phyloP scores from a whole-genome alignment of 139 green algal species.

The Protoeuglena noctilucae region DNA sequence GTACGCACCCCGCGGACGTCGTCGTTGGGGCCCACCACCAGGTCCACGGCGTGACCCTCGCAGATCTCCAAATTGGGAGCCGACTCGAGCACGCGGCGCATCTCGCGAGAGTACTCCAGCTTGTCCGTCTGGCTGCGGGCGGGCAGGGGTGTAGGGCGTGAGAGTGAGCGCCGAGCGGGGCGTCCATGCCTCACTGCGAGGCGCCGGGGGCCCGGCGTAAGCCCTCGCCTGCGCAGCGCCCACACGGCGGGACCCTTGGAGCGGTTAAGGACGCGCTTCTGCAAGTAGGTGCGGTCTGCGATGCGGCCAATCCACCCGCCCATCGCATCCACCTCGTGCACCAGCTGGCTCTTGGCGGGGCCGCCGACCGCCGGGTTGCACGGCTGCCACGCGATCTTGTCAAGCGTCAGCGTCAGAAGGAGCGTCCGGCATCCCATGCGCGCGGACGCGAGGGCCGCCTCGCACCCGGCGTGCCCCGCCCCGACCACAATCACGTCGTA shows the following conservation, averaged over 20 bases:
- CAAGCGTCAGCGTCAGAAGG: constrained; percentile 85
- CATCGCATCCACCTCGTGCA: constrained; percentile 91
- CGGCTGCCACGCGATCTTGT: constrained; percentile 89
- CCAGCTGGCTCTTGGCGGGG: constrained; percentile 85
- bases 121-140: neutral
- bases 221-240: constrained; percentile 55
- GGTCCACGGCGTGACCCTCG: constrained; percentile 68
- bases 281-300: constrained; percentile 81
- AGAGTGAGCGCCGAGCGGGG: no score
- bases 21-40: constrained; percentile 78
- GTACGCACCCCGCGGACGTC: constrained; percentile 71
- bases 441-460: constrained; percentile 81
- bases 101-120: constrained; percentile 9
- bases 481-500: constrained; percentile 95
- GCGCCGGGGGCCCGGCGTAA: no score
- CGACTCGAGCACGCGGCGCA: constrained; percentile 54
- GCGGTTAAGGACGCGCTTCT: constrained; percentile 87
- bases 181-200: no score
- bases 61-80: constrained; percentile 69
- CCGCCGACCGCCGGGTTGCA: constrained; percentile 61
- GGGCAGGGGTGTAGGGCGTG: no score
- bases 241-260: constrained; percentile 93
- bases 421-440: constrained; percentile 70
- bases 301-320: constrained; percentile 87
- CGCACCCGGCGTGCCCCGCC: constrained; percentile 85